Evolutionary conservation across 306 rosid genomes (phyloP), one percentile per base, ranked within the genome.

Genomic region (Ochetophila trinervis): DNA sequence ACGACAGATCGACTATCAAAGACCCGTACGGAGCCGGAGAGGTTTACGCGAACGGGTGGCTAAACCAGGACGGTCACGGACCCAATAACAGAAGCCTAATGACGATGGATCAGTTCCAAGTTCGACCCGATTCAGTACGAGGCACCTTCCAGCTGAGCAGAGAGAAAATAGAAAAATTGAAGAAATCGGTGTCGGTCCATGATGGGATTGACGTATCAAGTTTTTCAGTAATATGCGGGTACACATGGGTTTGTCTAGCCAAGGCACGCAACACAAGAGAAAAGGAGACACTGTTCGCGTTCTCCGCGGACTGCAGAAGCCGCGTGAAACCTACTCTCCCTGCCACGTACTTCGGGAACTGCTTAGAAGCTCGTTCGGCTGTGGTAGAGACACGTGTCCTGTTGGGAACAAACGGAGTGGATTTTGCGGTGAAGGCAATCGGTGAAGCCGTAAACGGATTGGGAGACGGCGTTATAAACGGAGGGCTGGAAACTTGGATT

Each of bases 71-170:
- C 17, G 86, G 80, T 17, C 77, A 42, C 17, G 86, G 80, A 20
- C 77, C 85, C 18, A 68, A 76, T 67, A 79, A 85, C 30, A 70
- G 53, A 68, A 79, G 88, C 68, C 63, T 80, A 20, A 51, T 14
- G 72, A 49, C 47, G 22, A 75, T 76, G 79, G 79, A n/a, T n/a
- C n/a, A 69, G 36, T 64, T 78, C 8, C 5, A 57, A 47, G 35
- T 57, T 48, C 68, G 60, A 22, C n/a, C 60, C 23, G 79, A 22
- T 0, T 22, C 73, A 13, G 18, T 10, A 8, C 53, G 79, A 70
- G 82, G 73, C 30, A 7, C 71, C 6, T 83, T 79, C 20, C 66
- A 62, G 0, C 42, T 76, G 24, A 12, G 79, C 14, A 55, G 32
- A 9, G 12, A 1, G n/a, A 1, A 21, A 8, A 55, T 67, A 40